A percentile compares a stretch with the other conserved stretches of the same genome.
Conservation (phyloP, 176 grass and related monocot species). For the Olyra latifolia region DNA sequence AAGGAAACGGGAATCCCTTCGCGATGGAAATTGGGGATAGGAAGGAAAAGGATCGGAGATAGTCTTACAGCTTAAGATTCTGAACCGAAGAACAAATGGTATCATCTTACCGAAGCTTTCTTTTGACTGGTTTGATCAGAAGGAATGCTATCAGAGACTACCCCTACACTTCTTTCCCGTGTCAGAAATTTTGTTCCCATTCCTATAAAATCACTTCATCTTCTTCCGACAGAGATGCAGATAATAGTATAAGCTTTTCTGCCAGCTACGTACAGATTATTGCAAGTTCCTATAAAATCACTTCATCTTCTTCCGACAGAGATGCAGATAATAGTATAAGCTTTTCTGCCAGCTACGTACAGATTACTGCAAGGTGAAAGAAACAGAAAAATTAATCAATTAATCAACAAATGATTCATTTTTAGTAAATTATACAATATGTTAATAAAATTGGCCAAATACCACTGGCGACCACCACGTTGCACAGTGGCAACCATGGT, state of each 20-base stretch:
- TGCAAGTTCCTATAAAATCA: not conserved
- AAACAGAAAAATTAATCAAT: too few relatives aligned
- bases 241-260: not conserved
- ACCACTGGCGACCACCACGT: too few relatives aligned
- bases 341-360: not conserved
- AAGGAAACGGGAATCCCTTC: too few relatives aligned
- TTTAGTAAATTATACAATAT: too few relatives aligned
- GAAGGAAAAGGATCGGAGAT: too few relatives aligned
- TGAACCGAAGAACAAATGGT: not conserved
- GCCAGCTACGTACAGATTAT: not conserved
- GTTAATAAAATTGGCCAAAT: too few relatives aligned
- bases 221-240: slow-evolving; percentile 1
- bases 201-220: not conserved
- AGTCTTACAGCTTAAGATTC: not conserved
- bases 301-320: not conserved
- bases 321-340: not conserved
- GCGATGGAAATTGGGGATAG: too few relatives aligned
- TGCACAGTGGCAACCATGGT: too few relatives aligned
- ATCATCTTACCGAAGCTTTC: not conserved
- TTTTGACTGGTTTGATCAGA: not conserved
- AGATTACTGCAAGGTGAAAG: not conserved
- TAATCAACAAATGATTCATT: too few relatives aligned
- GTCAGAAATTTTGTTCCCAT: not conserved
- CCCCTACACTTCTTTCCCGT: not conserved
- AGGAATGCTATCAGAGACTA: not conserved